Conservation (phyloP, 2,329 filamentous ascomycete species). For the Stachybotrys elegans region DNA sequence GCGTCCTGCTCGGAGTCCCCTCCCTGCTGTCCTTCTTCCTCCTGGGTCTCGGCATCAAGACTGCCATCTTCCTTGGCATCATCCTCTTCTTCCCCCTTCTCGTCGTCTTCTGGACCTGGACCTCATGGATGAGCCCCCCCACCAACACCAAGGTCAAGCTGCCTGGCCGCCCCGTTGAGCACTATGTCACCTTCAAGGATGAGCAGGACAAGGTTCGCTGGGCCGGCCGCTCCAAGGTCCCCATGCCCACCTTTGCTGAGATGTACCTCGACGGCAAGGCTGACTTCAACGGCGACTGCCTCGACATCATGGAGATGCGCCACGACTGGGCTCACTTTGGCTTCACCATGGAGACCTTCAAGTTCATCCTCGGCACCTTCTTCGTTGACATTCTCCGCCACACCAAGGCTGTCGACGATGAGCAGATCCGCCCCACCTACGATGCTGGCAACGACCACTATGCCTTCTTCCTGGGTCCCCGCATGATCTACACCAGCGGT, state of each 20-base stretch:
- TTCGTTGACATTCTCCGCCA: conserved; percentile 85
- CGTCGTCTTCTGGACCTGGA: conserved; percentile 70
- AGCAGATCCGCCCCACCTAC: conserved; percentile 93
- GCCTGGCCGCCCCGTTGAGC: conserved; percentile 78
- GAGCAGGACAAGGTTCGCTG: conserved; percentile 53
- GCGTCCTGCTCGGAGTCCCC: conserved; percentile 63
- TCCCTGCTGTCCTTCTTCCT: conserved; percentile 75
- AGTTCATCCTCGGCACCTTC: conserved; percentile 76
- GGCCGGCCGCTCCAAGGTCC: conserved; percentile 69
- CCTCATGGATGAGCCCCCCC: conserved; percentile 74
- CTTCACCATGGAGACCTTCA: conserved; percentile 78
- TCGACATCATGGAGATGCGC: conserved; percentile 83
- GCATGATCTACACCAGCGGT: conserved; percentile 96
- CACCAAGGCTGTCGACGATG: conserved; percentile 85
- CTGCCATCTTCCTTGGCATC: conserved; percentile 75
- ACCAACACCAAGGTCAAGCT: conserved; percentile 84
- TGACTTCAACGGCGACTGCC: conserved; percentile 83
- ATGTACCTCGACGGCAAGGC: conserved; percentile 91
- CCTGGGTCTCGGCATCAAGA: conserved; percentile 77
- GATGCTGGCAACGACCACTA: conserved; percentile 96
- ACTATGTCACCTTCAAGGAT: conserved; percentile 76
- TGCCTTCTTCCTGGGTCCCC: conserved; percentile 90
- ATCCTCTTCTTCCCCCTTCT: conserved; percentile 74
- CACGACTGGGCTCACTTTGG: conserved; percentile 93
- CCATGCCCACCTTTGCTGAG: conserved; percentile 87